Evolutionary conservation across 164 flowering plant species (phyloP).

Genomic region (Aristolochia fimbriata): DNA sequence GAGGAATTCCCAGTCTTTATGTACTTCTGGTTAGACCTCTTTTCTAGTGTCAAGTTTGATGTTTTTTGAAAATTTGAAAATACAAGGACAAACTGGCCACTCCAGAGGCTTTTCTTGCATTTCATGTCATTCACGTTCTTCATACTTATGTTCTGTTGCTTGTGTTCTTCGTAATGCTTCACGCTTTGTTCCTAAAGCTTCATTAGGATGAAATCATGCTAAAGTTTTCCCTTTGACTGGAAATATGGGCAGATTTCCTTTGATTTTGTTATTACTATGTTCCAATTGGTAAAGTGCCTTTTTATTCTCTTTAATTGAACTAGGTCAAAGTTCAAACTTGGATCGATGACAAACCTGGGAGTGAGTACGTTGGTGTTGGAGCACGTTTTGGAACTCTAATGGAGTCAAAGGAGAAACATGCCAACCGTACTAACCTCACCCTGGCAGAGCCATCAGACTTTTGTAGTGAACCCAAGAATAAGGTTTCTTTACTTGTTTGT

Average conservation of each 20-base stretch:
- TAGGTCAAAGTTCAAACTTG: constrained; percentile 67
- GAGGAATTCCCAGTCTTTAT: too few species aligned
- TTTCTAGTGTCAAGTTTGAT: too few species aligned
- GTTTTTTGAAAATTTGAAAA: too few species aligned
- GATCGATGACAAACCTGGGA: constrained; percentile 31
- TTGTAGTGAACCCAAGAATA: constrained; percentile 41
- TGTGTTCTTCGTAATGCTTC: too few species aligned
- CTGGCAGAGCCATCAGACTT: constrained; percentile 60
- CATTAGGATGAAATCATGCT: too few species aligned
- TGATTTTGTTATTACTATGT: not conserved
- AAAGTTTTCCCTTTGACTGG: too few species aligned
- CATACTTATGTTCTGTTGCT: too few species aligned
- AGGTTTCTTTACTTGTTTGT: constrained; percentile 24
- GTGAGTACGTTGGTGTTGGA: constrained; percentile 63
- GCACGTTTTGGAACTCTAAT: constrained; percentile 65
- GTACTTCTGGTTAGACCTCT: too few species aligned
- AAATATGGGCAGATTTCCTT: too few species aligned
- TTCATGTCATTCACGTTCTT: too few species aligned
- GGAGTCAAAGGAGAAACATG: constrained; percentile 66
- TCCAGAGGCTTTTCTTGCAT: too few species aligned
- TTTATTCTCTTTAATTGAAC: not conserved
- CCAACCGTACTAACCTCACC: constrained; percentile 39
- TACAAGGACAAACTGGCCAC: too few species aligned
- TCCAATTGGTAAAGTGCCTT: not conserved
- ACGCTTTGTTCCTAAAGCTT: not conserved